Percentiles rank a stretch among this genome's conserved stretches.
These are phyloP conservation scores for Petrea volubilis DNA, from an alignment of 257 asterid species.

Conservation along the genomic window DNA sequence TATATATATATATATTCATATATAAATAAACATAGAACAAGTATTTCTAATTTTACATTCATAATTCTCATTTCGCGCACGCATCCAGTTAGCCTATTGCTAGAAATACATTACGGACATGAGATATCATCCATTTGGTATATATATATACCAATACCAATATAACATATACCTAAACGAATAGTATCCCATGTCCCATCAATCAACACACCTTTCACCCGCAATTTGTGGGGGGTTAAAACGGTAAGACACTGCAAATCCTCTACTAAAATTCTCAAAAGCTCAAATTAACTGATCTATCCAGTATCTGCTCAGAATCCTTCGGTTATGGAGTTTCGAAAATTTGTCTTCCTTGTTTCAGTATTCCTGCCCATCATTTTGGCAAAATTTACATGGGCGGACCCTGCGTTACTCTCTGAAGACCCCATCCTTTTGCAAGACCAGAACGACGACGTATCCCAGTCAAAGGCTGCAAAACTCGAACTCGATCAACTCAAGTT, in stretches of 20 bases:
- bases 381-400: slow-evolving; percentile 6
- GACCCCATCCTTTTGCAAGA: not conserved
- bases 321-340: slow-evolving; percentile 26
- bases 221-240: not conserved
- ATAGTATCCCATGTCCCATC: too few relatives aligned
- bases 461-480: slow-evolving; percentile 19
- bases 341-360: slow-evolving; percentile 25
- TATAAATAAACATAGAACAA: too few relatives aligned
- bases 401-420: not conserved
- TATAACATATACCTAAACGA: too few relatives aligned
- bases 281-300: not conserved
- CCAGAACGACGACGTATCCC: not conserved
- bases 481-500: slow-evolving; percentile 42
- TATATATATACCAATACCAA: too few relatives aligned
- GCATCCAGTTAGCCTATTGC: too few relatives aligned
- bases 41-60: too few relatives aligned
- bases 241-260: not conserved
- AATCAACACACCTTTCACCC: too few relatives aligned
- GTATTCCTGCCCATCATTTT: slow-evolving; percentile 20
- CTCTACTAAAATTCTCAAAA: not conserved
- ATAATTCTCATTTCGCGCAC: too few relatives aligned
- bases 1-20: too few relatives aligned
- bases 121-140: too few relatives aligned
- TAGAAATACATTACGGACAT: too few relatives aligned
- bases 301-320: not conserved